Conservation (phyloP, 208 protist species). For the Trypanosoma congolense region DNA sequence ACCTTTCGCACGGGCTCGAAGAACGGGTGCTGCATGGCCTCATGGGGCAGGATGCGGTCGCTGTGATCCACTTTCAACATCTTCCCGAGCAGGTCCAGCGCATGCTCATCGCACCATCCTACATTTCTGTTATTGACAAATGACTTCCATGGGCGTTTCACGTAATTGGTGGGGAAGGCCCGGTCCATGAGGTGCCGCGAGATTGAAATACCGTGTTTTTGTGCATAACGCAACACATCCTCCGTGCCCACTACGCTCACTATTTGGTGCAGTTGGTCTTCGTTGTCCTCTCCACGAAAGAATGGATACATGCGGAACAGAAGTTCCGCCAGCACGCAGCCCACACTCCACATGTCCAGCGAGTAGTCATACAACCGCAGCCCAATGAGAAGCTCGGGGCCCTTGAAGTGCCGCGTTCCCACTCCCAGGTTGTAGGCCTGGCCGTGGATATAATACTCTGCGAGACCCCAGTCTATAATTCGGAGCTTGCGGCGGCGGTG, state of each 20-base stretch:
- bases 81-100: slow-evolving; percentile 96
- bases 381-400: slow-evolving; percentile 97
- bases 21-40: slow-evolving; percentile 98
- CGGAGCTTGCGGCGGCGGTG: slow-evolving; percentile 92
- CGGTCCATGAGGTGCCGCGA: slow-evolving; percentile 72
- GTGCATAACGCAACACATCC: slow-evolving; percentile 90
- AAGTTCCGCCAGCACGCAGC: slow-evolving; percentile 98
- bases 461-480: slow-evolving; percentile 98
- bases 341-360: slow-evolving; percentile 99
- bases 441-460: slow-evolving; percentile 99
- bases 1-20: slow-evolving; percentile 90
- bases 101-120: slow-evolving; percentile 89
- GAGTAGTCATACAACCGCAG: slow-evolving; percentile 98
- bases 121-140: slow-evolving; percentile 46
- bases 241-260: slow-evolving; percentile 95
- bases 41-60: slow-evolving; percentile 93
- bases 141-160: slow-evolving; percentile 36
- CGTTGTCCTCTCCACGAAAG: slow-evolving; percentile 98
- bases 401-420: slow-evolving; percentile 99
- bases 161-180: slow-evolving; percentile 10
- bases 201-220: slow-evolving; percentile 95
- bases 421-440: slow-evolving; percentile 98
- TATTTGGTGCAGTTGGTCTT: slow-evolving; percentile 98
- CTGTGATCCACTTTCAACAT: slow-evolving; percentile 97
- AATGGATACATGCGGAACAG: slow-evolving; percentile 98